Base-by-base conservation (phyloP, 1,284 basidiomycete genomes). In the Agaricales sp. region DNA sequence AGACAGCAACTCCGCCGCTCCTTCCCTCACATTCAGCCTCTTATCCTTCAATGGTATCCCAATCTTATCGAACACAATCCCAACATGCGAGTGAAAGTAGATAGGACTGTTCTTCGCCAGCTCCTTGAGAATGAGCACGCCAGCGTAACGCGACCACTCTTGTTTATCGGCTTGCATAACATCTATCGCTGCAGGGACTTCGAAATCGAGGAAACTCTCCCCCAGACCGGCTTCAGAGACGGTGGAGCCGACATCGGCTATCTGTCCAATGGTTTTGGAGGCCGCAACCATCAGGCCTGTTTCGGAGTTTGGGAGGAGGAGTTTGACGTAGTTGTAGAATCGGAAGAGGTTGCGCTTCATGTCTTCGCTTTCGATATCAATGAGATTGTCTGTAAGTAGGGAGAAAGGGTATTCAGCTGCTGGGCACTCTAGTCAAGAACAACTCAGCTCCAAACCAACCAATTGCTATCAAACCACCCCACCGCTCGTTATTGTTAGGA, bases 311-410 rank as follows among this genome's bases (percentile, higher is more conserved):
- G 89, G 90, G 16, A 92, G 74, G 20, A 92, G 77, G 44, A 84
- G 78, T 61, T 91, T 91, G 66, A 92, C 86, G 67, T 92, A 93
- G 68, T 92, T 92, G 73, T 88, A 93, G 66, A 92, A 87, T 35
- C 90, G 80, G 64, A 87, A 92, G 35, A 91, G 77, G 53, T 85
- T 85, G 35, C 78, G 71, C 57, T 81, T 83, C 35, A 81, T 80
- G 60, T 87, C 84, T 60, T 87, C 87, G 30, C 77, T 77, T 35
- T 86, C 82, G 47, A 80, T 73, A 48, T 79, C 82, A 51, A 85
- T 73, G 25, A 87, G 74, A 59, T 82, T 71, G 57, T 89, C 87
- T 88, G 52, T 13, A 51, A 4, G 35, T 50, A 53, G 24, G 26
- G 55, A 46, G 61, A 19, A 53, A 58, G 50, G 50, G 56, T 51